Evolutionary conservation across 1,139 yeast species (phyloP).

Genomic region (Yamadazyma sp.): DNA sequence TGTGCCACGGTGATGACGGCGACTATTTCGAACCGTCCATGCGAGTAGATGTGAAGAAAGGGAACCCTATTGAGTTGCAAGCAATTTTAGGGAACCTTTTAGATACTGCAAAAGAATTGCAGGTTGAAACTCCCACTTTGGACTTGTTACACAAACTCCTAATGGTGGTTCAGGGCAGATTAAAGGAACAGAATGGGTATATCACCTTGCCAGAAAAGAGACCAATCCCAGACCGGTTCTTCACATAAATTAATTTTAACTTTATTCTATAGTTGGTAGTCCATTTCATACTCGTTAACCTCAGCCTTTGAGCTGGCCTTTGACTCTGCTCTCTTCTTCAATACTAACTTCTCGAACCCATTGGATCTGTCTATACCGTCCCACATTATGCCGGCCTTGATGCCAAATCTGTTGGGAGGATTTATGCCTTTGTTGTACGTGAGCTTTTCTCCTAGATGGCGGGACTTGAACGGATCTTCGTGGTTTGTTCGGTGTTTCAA

Average conservation of each 20-base stretch:
- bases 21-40: slow-evolving; percentile 42
- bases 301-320: slow-evolving; percentile 30
- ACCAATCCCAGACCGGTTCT: slow-evolving; percentile 11
- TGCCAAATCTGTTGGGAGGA: slow-evolving; percentile 71
- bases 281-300: slow-evolving; percentile 28
- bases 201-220: slow-evolving; percentile 10
- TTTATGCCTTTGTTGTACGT: slow-evolving; percentile 45
- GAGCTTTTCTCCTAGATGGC: slow-evolving; percentile 17
- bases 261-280: slow-evolving; percentile 17
- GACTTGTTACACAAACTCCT: slow-evolving; percentile 34
- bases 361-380: slow-evolving; percentile 91
- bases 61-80: slow-evolving; percentile 31
- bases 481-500: slow-evolving; percentile 35
- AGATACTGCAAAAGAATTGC: slow-evolving; percentile 8
- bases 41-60: slow-evolving; percentile 32
- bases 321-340: slow-evolving; percentile 52
- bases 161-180: slow-evolving; percentile 34
- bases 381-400: slow-evolving; percentile 84
- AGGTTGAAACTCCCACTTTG: slow-evolving; percentile 21
- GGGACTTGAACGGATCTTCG: slow-evolving; percentile 66
- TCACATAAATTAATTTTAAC: no score
- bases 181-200: slow-evolving; percentile 12
- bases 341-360: slow-evolving; percentile 77
- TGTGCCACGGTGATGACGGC: slow-evolving; percentile 56
- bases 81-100: slow-evolving; percentile 27